Evolutionary conservation across 2,329 filamentous ascomycete species (phyloP).

Genomic region (Gnomoniopsis sp.): DNA sequence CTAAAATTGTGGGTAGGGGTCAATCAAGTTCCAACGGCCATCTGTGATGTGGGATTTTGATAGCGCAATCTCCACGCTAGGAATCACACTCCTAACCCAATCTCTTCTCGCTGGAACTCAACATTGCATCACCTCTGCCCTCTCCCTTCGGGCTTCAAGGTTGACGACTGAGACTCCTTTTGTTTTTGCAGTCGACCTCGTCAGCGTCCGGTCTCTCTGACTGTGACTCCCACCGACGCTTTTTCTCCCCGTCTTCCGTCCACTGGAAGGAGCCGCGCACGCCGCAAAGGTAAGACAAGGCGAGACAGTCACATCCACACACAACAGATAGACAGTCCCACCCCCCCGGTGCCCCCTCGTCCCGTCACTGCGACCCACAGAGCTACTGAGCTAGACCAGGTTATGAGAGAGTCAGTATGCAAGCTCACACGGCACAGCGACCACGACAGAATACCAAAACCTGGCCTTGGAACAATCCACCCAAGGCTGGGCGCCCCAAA

Average conservation of each 20-base stretch:
- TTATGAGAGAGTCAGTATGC: too few relatives aligned
- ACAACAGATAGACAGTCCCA: neutral
- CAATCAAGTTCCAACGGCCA: too few relatives aligned
- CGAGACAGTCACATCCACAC: neutral
- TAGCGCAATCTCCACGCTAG: too few relatives aligned
- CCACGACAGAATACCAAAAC: neutral
- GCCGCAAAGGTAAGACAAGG: neutral
- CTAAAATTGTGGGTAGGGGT: too few relatives aligned
- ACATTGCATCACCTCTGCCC: too few relatives aligned
- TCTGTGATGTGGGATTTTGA: too few relatives aligned
- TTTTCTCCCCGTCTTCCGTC: neutral
- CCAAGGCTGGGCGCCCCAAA: conserved; percentile 9
- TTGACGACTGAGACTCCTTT: too few relatives aligned
- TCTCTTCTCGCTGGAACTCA: too few relatives aligned
- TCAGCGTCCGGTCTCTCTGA: neutral
- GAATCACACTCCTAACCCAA: too few relatives aligned
- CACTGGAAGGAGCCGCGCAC: neutral
- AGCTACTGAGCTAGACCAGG: too few relatives aligned
- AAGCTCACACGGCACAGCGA: neutral
- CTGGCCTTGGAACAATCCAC: conserved; percentile 1
- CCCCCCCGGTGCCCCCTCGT: neutral
- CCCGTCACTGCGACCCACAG: neutral
- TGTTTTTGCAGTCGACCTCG: too few relatives aligned
- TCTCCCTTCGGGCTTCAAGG: too few relatives aligned
- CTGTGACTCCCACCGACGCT: neutral